Conservation (phyloP, 441 rosid species). For the Arabidopsis lyrata region DNA sequence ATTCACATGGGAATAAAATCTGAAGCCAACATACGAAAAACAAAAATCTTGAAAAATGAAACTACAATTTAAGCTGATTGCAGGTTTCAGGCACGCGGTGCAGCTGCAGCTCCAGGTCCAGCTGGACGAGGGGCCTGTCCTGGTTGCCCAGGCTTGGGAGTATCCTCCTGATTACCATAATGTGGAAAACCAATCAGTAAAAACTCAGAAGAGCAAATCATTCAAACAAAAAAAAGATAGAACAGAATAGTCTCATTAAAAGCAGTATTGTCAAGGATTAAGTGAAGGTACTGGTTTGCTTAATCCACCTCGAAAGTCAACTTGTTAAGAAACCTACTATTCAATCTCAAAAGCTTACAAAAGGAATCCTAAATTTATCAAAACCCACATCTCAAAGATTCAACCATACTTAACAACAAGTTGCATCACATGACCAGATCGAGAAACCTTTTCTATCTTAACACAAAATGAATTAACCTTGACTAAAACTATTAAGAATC, state of each 20-base stretch:
- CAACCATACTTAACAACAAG: background rate
- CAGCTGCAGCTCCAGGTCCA: slow-evolving; percentile 45
- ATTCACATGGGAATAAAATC: background rate
- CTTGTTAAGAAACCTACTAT: too few species aligned
- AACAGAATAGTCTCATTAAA: background rate
- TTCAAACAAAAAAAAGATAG: background rate
- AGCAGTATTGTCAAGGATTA: background rate
- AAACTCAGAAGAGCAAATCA: background rate
- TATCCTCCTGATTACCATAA: slow-evolving; percentile 53
- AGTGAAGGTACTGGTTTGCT: background rate
- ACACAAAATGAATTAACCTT: too few species aligned
- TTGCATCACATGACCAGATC: too few species aligned
- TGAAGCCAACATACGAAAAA: background rate
- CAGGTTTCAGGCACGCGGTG: slow-evolving; percentile 52
- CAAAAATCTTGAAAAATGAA: background rate
- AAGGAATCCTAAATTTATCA: background rate
- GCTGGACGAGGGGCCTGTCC: slow-evolving; percentile 52
- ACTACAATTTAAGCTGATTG: slow-evolving; percentile 7
- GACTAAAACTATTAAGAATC: background rate
- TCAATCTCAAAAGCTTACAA: too few species aligned
- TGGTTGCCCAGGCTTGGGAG: slow-evolving; percentile 63
- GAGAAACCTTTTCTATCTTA: too few species aligned
- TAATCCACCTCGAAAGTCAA: background rate
- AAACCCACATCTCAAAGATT: background rate
- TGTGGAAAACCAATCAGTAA: background rate